These are phyloP conservation scores for Phallus indusiatus DNA, from an alignment of 768 basidiomycete species.

Conservation along the genomic window DNA sequence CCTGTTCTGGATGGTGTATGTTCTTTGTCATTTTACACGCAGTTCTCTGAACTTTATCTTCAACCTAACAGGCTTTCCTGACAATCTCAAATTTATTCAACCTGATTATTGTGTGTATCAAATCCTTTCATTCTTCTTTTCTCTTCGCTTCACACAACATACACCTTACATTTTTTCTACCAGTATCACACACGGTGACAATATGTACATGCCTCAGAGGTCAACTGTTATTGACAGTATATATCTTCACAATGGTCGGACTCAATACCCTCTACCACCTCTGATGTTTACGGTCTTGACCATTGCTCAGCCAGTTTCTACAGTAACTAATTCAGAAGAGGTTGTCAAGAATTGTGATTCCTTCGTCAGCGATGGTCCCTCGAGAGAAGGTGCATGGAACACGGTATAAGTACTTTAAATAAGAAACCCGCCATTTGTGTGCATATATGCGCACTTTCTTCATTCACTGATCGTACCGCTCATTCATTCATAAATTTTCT, in stretches of 20 bases:
- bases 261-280: slow-evolving; percentile 5
- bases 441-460: no score
- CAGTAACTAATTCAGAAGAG: not conserved
- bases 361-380: not conserved
- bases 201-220: not conserved
- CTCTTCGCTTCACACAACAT: no score
- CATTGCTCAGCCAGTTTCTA: slow-evolving; percentile 2
- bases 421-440: no score
- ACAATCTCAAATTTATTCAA: slow-evolving; percentile 33
- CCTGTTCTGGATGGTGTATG: slow-evolving; percentile 28
- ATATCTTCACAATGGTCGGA: not conserved
- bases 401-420: not conserved
- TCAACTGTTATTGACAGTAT: not conserved
- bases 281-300: slow-evolving; percentile 6
- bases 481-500: no score
- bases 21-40: not conserved
- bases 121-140: not conserved
- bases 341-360: not conserved
- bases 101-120: slow-evolving; percentile 30
- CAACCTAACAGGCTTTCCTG: slow-evolving; percentile 24
- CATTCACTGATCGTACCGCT: no score
- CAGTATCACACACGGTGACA: slow-evolving; percentile 5
- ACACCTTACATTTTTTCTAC: not conserved
- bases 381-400: not conserved
- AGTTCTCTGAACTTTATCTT: not conserved